Evolutionary conservation across 768 basidiomycete genomes (phyloP).

Genomic region (Tricholoma matsutake): DNA sequence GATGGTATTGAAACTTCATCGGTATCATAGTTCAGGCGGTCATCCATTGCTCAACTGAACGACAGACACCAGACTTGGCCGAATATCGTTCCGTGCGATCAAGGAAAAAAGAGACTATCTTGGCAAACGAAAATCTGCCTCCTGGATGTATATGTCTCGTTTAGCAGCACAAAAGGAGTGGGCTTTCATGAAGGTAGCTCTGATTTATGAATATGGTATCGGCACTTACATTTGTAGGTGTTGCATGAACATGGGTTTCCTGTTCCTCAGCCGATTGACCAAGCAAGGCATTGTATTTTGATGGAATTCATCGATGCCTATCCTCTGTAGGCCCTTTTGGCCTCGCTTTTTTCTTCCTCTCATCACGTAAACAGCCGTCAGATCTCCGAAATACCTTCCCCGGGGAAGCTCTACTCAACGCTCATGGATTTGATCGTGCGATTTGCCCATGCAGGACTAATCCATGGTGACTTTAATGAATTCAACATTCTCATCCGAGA

Average conservation of each 20-base stretch:
- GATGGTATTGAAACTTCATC: conserved; percentile 91
- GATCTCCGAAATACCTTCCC: conserved; percentile 77
- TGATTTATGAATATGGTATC: not conserved
- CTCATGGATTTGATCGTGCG: conserved; percentile 97
- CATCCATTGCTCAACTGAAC: not conserved
- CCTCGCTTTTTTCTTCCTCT: conserved; percentile 2
- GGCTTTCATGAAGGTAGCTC: conserved; percentile 94
- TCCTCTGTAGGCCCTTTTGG: conserved; percentile 59
- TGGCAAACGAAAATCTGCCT: conserved; percentile 91
- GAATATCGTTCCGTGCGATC: conserved; percentile 96
- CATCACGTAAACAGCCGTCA: conserved; percentile 61
- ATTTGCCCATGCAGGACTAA: conserved; percentile 90
- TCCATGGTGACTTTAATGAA: conserved; percentile 99
- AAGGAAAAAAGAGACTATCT: conserved; percentile 97
- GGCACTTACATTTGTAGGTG: conserved; percentile 49
- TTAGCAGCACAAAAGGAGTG: conserved; percentile 96
- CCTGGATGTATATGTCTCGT: conserved; percentile 99
- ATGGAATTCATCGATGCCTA: conserved; percentile 97
- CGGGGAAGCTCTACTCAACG: conserved; percentile 85
- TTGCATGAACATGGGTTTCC: conserved; percentile 91
- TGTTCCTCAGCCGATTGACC: conserved; percentile 90
- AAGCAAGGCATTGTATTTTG: conserved; percentile 89
- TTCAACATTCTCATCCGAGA: conserved; percentile 96
- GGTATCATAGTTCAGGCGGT: conserved; percentile 44
- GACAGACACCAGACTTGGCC: conserved; percentile 65